Evolutionary conservation across 1,139 yeast genomes (phyloP).

Genomic region (Protomyces gravidus): DNA sequence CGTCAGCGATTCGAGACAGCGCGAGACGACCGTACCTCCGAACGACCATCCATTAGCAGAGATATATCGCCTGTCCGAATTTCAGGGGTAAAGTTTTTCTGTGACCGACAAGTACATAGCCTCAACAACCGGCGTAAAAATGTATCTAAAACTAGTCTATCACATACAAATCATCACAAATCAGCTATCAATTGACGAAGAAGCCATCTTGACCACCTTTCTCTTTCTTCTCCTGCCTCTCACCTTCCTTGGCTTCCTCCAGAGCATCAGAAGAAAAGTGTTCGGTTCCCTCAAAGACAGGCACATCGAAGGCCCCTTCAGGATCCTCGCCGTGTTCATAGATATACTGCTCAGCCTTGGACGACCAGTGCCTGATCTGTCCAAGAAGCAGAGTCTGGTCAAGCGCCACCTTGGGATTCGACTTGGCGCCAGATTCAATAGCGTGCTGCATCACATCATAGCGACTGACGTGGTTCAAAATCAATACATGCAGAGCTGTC

Average conservation of each 20-base stretch:
- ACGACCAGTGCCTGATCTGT: slow-evolving; percentile 30
- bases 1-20: no score
- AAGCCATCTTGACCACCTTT: background rate
- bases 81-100: no score
- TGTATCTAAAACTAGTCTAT: no score
- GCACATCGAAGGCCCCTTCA: slow-evolving; percentile 33
- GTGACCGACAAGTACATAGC: no score
- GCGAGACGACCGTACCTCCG: no score
- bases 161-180: background rate
- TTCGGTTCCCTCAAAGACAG: slow-evolving; percentile 27
- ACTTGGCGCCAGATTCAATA: slow-evolving; percentile 31
- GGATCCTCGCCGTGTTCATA: slow-evolving; percentile 33
- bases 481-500: slow-evolving; percentile 35
- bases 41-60: no score
- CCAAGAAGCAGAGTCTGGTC: slow-evolving; percentile 30
- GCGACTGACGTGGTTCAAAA: slow-evolving; percentile 33
- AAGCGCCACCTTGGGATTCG: slow-evolving; percentile 32
- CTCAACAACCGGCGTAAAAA: no score
- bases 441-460: slow-evolving; percentile 34
- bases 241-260: background rate
- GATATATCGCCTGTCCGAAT: no score
- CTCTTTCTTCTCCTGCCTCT: background rate
- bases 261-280: background rate
- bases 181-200: background rate
- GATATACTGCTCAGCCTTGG: slow-evolving; percentile 32